These are phyloP conservation scores for Leccinum huronense DNA, from an alignment of 1,284 basidiomycete genomes.

Conservation along the genomic window DNA sequence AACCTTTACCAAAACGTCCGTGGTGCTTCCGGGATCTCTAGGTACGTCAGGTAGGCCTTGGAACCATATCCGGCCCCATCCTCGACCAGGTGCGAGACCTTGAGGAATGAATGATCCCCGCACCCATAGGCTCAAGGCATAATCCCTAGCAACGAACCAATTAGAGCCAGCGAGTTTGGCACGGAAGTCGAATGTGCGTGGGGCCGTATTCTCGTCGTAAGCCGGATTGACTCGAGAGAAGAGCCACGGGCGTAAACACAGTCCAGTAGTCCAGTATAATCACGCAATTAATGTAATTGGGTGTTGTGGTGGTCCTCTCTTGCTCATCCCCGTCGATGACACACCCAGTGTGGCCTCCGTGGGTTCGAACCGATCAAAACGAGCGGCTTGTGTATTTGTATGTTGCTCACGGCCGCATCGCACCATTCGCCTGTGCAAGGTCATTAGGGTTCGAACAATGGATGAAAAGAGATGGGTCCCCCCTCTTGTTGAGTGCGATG, in stretches of 20 bases:
- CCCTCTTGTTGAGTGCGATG: no score
- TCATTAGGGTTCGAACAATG: no score
- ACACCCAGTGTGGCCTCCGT: slow-evolving; percentile 25
- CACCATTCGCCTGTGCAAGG: slow-evolving; percentile 26
- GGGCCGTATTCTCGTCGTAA: slow-evolving; percentile 18
- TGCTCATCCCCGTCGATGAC: slow-evolving; percentile 27
- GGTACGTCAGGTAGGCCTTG: slow-evolving; percentile 30
- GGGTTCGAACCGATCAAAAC: slow-evolving; percentile 24
- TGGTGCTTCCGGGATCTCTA: slow-evolving; percentile 24
- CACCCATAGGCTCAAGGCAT: slow-evolving; percentile 29
- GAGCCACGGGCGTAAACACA: slow-evolving; percentile 30
- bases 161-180: slow-evolving; percentile 22
- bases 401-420: slow-evolving; percentile 27
- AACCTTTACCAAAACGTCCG: slow-evolving; percentile 32
- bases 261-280: slow-evolving; percentile 22
- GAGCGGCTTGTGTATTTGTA: slow-evolving; percentile 30
- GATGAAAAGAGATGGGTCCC: no score
- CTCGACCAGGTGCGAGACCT: slow-evolving; percentile 28
- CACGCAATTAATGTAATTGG: slow-evolving; percentile 22
- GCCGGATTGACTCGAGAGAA: slow-evolving; percentile 30
- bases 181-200: slow-evolving; percentile 20
- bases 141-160: slow-evolving; percentile 22
- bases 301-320: slow-evolving; percentile 29
- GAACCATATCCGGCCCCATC: slow-evolving; percentile 27
- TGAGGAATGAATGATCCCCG: slow-evolving; percentile 29